Percentiles rank a stretch among this genome's conserved stretches.
These are phyloP conservation scores for Nakazawaea ernobii DNA, from an alignment of 805 yeast species.

Conservation along the genomic window DNA sequence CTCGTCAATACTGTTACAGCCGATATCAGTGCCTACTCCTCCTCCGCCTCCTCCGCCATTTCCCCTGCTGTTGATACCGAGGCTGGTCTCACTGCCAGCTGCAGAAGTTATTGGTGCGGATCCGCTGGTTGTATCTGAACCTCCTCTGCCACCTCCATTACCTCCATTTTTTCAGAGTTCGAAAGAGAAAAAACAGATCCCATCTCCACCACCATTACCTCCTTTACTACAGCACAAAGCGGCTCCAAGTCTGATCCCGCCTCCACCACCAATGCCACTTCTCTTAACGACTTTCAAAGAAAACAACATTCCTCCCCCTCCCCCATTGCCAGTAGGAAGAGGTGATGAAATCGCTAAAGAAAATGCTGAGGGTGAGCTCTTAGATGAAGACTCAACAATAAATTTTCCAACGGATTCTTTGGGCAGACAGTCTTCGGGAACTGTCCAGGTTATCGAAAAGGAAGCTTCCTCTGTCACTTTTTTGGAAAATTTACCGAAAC, in stretches of 20 bases:
- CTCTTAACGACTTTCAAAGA: neutral
- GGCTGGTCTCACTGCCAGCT: too few species aligned
- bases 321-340: neutral
- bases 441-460: neutral
- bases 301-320: too few species aligned
- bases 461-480: neutral
- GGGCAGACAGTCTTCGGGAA: too few species aligned
- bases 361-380: neutral
- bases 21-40: conserved; percentile 9
- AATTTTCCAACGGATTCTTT: conserved; percentile 16
- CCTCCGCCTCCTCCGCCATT: conserved; percentile 25
- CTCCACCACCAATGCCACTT: conserved; percentile 6
- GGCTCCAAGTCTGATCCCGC: conserved; percentile 12
- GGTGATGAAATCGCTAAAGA: neutral
- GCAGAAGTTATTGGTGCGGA: neutral
- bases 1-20: conserved; percentile 16
- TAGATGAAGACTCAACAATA: neutral
- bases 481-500: conserved; percentile 36
- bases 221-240: neutral
- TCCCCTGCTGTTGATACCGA: conserved; percentile 11
- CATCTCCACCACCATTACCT: conserved; percentile 14
- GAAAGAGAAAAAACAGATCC: conserved; percentile 2
- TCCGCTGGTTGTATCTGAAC: conserved; percentile 12
- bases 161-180: conserved; percentile 15
- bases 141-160: conserved; percentile 18